Base-by-base conservation (phyloP, 192 early-diverging fungal genomes). In the Coemansia sp. region DNA sequence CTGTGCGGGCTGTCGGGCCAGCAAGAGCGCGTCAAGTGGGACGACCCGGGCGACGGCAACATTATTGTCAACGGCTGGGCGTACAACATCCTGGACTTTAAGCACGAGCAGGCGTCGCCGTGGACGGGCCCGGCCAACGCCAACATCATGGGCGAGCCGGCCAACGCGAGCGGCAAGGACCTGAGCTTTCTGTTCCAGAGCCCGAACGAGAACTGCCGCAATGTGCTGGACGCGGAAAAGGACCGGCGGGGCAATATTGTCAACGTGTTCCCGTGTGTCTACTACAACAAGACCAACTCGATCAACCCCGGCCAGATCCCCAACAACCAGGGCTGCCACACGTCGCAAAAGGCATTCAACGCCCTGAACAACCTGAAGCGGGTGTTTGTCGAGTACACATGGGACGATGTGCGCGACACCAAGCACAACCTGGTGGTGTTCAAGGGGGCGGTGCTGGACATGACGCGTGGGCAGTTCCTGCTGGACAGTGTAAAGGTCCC, bases 131-230 rank as follows among this genome's bases (percentile, higher is more conserved):
- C 33, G 6, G 60, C 59, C 0, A 51, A 59, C 22, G 77, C 80
- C 23, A 58, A 84, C 32, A 50, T 87, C 9, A 66, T 77, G 53
- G 76, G 76, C 51, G 67, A 67, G 4, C 64, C 81, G 3, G 62
- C 78, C 4, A 71, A 77, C 16, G 80, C 81, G 0, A 82, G 83
- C 35, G 81, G 83, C 39, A 81, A 70, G 61, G 88, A 90, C 54
- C 54, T 87, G 43, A 79, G 80, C 16, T 86, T 88, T 29, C 38
- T 90, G 74, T 90, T 90, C 64, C 88, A 90, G 71, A 79, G 76
- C 40, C 77, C 83, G 37, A 87, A 89, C 52, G 47, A 54, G 29
- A 60, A 78, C 10, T 89, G 87, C 60, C 83, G 81, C 56, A 77
- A 67, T 3, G 51, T 86, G 13, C 57, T 87, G 34, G 6, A 25